Percentiles rank a stretch among this genome's conserved stretches.
Conservation (phyloP, 2,329 filamentous ascomycete species). For the Lasiodiplodia theobromae region DNA sequence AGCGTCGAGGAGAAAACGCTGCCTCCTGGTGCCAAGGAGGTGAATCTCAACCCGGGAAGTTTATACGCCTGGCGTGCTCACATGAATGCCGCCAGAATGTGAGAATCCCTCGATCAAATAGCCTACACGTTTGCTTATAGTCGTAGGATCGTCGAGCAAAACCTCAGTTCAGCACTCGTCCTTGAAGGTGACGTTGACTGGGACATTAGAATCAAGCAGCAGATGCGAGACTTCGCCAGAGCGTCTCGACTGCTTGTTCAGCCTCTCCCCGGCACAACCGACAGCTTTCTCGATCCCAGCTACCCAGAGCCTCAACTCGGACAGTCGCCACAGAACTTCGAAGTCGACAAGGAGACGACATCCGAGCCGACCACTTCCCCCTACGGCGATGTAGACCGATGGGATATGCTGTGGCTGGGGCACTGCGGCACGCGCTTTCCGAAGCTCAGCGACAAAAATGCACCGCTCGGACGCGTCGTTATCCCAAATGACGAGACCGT, state of each 20-base stretch:
- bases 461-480: slow-evolving; percentile 35
- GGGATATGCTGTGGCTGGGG: slow-evolving; percentile 47
- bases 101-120: not conserved
- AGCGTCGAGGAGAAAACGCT: slow-evolving; percentile 43
- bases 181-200: slow-evolving; percentile 37
- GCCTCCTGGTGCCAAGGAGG: slow-evolving; percentile 42
- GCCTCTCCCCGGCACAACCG: slow-evolving; percentile 25
- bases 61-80: slow-evolving; percentile 25
- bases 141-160: slow-evolving; percentile 22
- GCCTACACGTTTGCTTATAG: not conserved
- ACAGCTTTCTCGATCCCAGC: slow-evolving; percentile 31
- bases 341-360: slow-evolving; percentile 29
- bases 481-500: slow-evolving; percentile 36
- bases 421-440: slow-evolving; percentile 42
- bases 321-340: slow-evolving; percentile 15
- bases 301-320: slow-evolving; percentile 28
- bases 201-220: slow-evolving; percentile 34
- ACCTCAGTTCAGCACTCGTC: slow-evolving; percentile 32
- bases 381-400: slow-evolving; percentile 44
- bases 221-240: slow-evolving; percentile 35
- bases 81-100: slow-evolving; percentile 17
- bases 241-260: slow-evolving; percentile 30
- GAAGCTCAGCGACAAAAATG: slow-evolving; percentile 9
- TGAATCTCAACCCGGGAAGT: slow-evolving; percentile 12
- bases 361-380: slow-evolving; percentile 35